These are phyloP conservation scores for Incumbomyces delicatus DNA, from an alignment of 2,329 filamentous ascomycete genomes.

Conservation along the genomic window DNA sequence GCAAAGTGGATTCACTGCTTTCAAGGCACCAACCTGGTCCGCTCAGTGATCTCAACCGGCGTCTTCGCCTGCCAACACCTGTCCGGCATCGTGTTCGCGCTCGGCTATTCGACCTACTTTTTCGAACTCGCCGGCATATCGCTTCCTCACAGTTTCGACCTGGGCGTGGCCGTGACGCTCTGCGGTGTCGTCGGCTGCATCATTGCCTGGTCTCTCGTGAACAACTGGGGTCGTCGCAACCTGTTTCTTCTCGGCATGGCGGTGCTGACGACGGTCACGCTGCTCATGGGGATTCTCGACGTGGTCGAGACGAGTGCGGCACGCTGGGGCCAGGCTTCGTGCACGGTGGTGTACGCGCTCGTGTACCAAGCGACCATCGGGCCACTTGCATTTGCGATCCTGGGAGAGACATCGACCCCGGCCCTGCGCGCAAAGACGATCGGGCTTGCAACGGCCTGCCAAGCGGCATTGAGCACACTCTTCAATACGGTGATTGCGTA, in stretches of 20 bases:
- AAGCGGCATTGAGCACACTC: constrained; percentile 30
- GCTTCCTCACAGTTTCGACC: constrained; percentile 28
- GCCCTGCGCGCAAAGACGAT: constrained; percentile 38
- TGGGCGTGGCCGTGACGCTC: constrained; percentile 30
- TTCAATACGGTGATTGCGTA: constrained; percentile 32
- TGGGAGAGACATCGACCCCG: constrained; percentile 38
- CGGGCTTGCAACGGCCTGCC: constrained; percentile 30
- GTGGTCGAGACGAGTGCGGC: constrained; percentile 26
- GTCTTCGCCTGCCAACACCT: constrained; percentile 37
- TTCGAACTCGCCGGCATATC: constrained; percentile 35
- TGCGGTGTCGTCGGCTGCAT: constrained; percentile 31
- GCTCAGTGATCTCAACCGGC: constrained; percentile 35
- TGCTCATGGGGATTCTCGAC: constrained; percentile 34
- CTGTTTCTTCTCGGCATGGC: constrained; percentile 27
- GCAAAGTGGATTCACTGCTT: constrained; percentile 31
- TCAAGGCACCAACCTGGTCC: constrained; percentile 30
- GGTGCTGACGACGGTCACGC: constrained; percentile 24
- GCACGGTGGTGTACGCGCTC: constrained; percentile 31
- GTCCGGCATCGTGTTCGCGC: constrained; percentile 34
- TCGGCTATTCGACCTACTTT: constrained; percentile 39
- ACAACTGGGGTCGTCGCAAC: constrained; percentile 26
- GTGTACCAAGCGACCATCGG: constrained; percentile 34
- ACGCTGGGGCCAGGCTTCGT: constrained; percentile 28
- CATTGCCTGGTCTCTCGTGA: constrained; percentile 27
- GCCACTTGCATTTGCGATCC: constrained; percentile 36